These are phyloP conservation scores for Coffea canephora DNA, from an alignment of 257 asterid genomes.

Conservation along the genomic window DNA sequence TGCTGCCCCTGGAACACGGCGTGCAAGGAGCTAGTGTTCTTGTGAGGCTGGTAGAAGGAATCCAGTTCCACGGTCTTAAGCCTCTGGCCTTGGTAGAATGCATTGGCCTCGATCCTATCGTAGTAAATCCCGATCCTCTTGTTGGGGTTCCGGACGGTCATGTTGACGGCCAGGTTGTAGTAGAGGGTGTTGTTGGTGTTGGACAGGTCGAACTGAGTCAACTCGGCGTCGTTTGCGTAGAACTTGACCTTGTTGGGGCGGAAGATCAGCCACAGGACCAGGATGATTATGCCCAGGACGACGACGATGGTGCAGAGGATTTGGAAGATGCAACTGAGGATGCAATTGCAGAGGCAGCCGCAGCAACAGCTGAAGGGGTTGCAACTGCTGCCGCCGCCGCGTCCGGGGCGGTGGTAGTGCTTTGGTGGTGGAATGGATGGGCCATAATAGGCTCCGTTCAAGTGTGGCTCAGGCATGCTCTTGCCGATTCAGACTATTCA, in stretches of 20 bases:
- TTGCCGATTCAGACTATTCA: not conserved
- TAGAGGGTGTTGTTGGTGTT: slow-evolving; percentile 50
- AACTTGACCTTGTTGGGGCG: slow-evolving; percentile 72
- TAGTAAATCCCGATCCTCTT: slow-evolving; percentile 79
- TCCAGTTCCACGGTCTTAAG: slow-evolving; percentile 28
- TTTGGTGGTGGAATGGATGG: slow-evolving; percentile 70
- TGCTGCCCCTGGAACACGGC: slow-evolving; percentile 46
- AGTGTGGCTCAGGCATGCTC: slow-evolving; percentile 31
- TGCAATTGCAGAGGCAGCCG: slow-evolving; percentile 56
- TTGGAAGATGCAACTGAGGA: slow-evolving; percentile 70
- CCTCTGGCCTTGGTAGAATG: slow-evolving; percentile 54
- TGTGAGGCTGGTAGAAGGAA: slow-evolving; percentile 59
- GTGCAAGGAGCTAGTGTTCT: slow-evolving; percentile 38
- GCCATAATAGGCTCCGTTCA: slow-evolving; percentile 92
- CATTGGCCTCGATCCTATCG: slow-evolving; percentile 69
- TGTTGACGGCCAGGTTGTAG: slow-evolving; percentile 57
- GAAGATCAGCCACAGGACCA: slow-evolving; percentile 61
- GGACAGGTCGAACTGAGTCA: slow-evolving; percentile 53
- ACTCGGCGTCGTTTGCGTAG: slow-evolving; percentile 52
- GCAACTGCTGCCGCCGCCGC: slow-evolving; percentile 49
- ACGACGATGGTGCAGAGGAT: slow-evolving; percentile 49
- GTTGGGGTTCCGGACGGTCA: slow-evolving; percentile 80
- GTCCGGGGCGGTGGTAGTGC: slow-evolving; percentile 54
- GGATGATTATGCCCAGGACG: slow-evolving; percentile 35
- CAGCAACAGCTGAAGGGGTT: slow-evolving; percentile 78